These are phyloP conservation scores for Penicillium crystallinum DNA, from an alignment of 495 filamentous ascomycete genomes.

Conservation along the genomic window DNA sequence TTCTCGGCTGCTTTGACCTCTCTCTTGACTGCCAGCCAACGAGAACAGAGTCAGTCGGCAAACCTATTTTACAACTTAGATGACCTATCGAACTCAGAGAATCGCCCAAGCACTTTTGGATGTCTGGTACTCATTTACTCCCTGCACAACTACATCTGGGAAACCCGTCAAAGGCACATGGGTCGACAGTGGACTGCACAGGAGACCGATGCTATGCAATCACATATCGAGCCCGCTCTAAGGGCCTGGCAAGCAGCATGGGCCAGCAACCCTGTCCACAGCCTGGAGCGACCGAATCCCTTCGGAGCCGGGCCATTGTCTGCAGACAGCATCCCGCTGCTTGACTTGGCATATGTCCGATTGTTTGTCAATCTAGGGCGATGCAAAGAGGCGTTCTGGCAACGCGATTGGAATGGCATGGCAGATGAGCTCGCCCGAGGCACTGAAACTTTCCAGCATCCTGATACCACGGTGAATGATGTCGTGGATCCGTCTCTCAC, in stretches of 20 bases:
- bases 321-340: conserved; percentile 88
- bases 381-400: conserved; percentile 92
- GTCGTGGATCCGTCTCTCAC: conserved; percentile 32
- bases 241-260: conserved; percentile 95
- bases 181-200: conserved; percentile 85
- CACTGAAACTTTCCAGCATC: conserved; percentile 67
- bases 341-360: conserved; percentile 90
- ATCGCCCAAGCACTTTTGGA: conserved; percentile 89
- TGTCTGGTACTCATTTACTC: conserved; percentile 93
- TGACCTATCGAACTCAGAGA: conserved; percentile 53
- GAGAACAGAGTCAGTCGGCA: conserved; percentile 50
- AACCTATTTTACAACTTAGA: conserved; percentile 42
- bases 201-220: conserved; percentile 94
- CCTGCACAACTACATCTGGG: conserved; percentile 97
- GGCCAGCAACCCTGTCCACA: conserved; percentile 82
- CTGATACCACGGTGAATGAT: conserved; percentile 44
- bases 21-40: conserved; percentile 74
- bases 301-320: conserved; percentile 84
- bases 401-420: conserved; percentile 89
- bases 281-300: conserved; percentile 82
- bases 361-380: conserved; percentile 89
- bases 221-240: conserved; percentile 90
- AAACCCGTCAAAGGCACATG: conserved; percentile 86
- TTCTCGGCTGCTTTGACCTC: conserved; percentile 75
- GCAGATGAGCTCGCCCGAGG: conserved; percentile 84